Evolutionary conservation across 441 rosid species (phyloP).

Genomic region (Euphorbia celastroides): DNA sequence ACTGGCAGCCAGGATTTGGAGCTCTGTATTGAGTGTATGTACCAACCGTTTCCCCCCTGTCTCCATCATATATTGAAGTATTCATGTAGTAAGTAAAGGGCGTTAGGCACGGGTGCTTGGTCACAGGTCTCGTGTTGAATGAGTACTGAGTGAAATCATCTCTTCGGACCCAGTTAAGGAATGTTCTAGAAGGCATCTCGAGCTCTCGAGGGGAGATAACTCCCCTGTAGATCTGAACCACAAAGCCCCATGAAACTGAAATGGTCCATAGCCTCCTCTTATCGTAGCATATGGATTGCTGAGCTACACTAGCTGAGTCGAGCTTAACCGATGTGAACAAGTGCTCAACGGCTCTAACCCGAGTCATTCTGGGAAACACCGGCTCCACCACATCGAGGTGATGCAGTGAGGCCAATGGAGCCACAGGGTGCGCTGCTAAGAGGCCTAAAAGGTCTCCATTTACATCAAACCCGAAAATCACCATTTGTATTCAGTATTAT

Average conservation of each 20-base stretch:
- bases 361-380: constrained; percentile 52
- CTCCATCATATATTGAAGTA: constrained; percentile 40
- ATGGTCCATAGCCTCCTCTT: constrained; percentile 53
- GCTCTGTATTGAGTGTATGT: constrained; percentile 37
- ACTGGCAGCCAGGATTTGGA: constrained; percentile 46
- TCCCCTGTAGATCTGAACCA: constrained; percentile 65
- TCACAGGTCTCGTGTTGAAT: constrained; percentile 76
- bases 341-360: constrained; percentile 47
- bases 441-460: constrained; percentile 72
- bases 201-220: constrained; percentile 78
- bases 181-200: constrained; percentile 81
- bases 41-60: constrained; percentile 51
- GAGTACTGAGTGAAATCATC: constrained; percentile 79
- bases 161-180: constrained; percentile 72
- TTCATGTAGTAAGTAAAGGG: constrained; percentile 64
- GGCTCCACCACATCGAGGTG: constrained; percentile 80
- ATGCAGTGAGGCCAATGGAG: constrained; percentile 71
- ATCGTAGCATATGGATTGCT: constrained; percentile 85
- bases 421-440: constrained; percentile 65
- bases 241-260: constrained; percentile 84
- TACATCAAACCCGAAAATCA: constrained; percentile 47
- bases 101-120: constrained; percentile 66
- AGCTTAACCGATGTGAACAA: constrained; percentile 48
- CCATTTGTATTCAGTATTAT: neutral
- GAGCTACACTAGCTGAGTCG: constrained; percentile 74